These are phyloP conservation scores for Proliferodiscus dingleyae DNA, from an alignment of 2,329 filamentous ascomycete species.

Conservation along the genomic window DNA sequence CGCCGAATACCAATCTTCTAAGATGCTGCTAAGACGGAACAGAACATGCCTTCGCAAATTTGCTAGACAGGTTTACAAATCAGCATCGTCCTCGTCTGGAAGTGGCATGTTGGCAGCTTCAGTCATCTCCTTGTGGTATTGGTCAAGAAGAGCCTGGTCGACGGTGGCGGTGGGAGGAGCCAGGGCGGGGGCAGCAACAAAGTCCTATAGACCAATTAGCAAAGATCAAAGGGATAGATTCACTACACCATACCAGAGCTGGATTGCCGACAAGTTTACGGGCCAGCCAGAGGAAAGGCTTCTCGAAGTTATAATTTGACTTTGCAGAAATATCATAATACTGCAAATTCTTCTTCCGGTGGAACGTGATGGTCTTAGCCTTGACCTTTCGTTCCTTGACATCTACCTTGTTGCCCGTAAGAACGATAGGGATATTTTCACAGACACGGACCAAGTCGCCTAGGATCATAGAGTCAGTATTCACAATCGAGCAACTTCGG, in stretches of 20 bases:
- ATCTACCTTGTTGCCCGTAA: conserved; percentile 99
- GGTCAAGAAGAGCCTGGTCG: conserved; percentile 72
- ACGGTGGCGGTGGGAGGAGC: conserved; percentile 90
- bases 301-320: conserved; percentile 99
- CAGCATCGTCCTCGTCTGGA: conserved; percentile 87
- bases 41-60: conserved; percentile 16
- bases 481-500: not conserved
- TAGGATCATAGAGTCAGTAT: conserved; percentile 35
- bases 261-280: conserved; percentile 97
- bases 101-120: conserved; percentile 77
- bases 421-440: conserved; percentile 98
- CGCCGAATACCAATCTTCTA: conserved; percentile 32
- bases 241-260: conserved; percentile 57
- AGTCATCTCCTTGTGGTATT: conserved; percentile 87
- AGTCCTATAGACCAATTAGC: conserved; percentile 59
- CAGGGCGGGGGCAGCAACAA: conserved; percentile 90
- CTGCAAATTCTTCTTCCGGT: conserved; percentile 99
- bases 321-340: conserved; percentile 99
- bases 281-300: conserved; percentile 99
- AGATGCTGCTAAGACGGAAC: conserved; percentile 28
- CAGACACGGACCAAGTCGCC: conserved; percentile 98
- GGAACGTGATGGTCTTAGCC: conserved; percentile 99
- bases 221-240: conserved; percentile 10
- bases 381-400: conserved; percentile 99
- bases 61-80: conserved; percentile 33